Evolutionary conservation across 257 asterid species (phyloP).

Genomic region (Penstemon newberryi): DNA sequence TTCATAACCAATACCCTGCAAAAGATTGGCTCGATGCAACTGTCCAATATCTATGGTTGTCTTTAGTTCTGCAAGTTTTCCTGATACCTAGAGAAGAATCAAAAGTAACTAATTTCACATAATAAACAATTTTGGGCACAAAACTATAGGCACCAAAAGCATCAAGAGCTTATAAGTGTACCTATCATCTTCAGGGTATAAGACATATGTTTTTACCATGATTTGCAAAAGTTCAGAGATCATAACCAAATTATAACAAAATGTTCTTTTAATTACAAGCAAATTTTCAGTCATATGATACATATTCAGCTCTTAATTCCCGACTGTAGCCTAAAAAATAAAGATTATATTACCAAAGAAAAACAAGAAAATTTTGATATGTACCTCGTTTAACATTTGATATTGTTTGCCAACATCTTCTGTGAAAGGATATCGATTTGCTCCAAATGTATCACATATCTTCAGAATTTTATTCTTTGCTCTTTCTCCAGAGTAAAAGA

Average conservation of each 20-base stretch:
- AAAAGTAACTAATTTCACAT: conserved; percentile 21
- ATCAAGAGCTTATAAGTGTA: not conserved
- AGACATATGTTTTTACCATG: not conserved
- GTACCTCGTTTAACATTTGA: conserved; percentile 55
- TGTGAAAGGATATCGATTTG: conserved; percentile 60
- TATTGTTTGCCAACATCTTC: conserved; percentile 53
- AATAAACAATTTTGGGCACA: not conserved
- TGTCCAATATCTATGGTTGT: conserved; percentile 58
- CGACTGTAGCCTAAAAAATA: not conserved
- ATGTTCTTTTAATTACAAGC: not conserved
- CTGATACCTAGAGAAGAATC: conserved; percentile 48
- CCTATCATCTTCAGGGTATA: not conserved
- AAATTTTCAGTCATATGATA: not conserved
- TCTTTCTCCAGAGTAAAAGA: conserved; percentile 68
- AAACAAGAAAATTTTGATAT: conserved; percentile 2
- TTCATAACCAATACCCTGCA: conserved; percentile 48
- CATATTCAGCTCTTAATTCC: not conserved
- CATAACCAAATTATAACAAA: not conserved
- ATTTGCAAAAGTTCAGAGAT: not conserved
- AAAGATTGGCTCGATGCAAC: conserved; percentile 43
- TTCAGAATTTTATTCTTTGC: conserved; percentile 58
- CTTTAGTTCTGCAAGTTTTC: conserved; percentile 59
- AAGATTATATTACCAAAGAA: not conserved
- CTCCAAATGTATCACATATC: conserved; percentile 71
- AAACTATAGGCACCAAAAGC: not conserved